Evolutionary conservation across 1,139 yeast genomes (phyloP).

Genomic region (Saccharomyces hybrid): DNA sequence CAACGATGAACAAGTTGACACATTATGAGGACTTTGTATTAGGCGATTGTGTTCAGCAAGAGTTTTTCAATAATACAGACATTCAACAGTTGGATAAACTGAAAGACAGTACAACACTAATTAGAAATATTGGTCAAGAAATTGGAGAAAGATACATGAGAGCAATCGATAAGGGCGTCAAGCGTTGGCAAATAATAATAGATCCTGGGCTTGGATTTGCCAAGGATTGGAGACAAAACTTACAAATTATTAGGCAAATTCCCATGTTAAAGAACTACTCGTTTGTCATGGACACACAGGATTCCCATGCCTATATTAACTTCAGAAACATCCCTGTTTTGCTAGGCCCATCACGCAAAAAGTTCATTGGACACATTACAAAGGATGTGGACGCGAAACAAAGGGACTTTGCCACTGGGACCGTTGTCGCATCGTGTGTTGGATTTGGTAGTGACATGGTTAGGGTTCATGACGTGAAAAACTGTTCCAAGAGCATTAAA

Average conservation of each 20-base stretch:
- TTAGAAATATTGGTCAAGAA: constrained; percentile 55
- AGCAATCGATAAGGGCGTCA: constrained; percentile 59
- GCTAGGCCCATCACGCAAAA: constrained; percentile 83
- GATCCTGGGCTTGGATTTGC: constrained; percentile 98
- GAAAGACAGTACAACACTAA: constrained; percentile 13
- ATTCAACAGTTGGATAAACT: neutral
- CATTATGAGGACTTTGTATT: constrained; percentile 40
- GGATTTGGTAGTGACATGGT: constrained; percentile 74
- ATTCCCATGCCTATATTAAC: constrained; percentile 10
- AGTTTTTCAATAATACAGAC: constrained; percentile 22
- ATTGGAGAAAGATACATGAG: constrained; percentile 46
- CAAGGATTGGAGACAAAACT: constrained; percentile 60
- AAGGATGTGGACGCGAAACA: constrained; percentile 42
- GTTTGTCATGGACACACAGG: constrained; percentile 15
- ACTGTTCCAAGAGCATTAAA: constrained; percentile 53
- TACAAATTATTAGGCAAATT: constrained; percentile 54
- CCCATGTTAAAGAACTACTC: constrained; percentile 50
- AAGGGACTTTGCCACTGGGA: constrained; percentile 70
- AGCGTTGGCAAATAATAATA: constrained; percentile 81
- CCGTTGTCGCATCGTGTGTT: constrained; percentile 67
- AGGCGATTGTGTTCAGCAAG: constrained; percentile 37
- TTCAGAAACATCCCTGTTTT: constrained; percentile 48
- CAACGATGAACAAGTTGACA: constrained; percentile 59
- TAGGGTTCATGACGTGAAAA: constrained; percentile 79
- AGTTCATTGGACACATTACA: constrained; percentile 72